Base-by-base conservation (phyloP, 164 flowering plant genomes). In the Liriodendron chinense region DNA sequence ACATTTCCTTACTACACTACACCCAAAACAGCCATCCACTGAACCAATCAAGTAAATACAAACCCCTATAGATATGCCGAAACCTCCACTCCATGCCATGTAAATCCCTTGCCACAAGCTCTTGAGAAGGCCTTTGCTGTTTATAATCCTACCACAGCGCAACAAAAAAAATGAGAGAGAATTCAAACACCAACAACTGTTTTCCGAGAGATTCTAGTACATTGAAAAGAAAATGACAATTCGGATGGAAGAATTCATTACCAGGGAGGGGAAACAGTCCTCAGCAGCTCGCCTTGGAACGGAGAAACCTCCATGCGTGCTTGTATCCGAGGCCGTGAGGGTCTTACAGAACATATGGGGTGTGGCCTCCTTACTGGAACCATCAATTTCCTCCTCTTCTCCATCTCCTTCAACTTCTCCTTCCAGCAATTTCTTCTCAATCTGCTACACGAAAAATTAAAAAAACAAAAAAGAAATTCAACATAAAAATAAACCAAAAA, bases 311-410 rank as follows among this genome's bases (percentile, higher is more conserved):
- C 99, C 99, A 79, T 96, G 99, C 28, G 97, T 94, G 84, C 98
- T 96, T 1, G 99, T 96, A 81, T 96, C 99, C 20, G 99, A 96
- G 71, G 99, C 98, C 23, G 99, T 96, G 63, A 96, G 94, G 1
- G 98, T 96, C 85, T 96, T 96, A 80, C 99, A 96, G 82, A 96
- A 96, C 99, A 96, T 96, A 74, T 96, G 99, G 16, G 98, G 97
- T 7, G 94, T 92, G 1, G 79, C 80, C 1, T 86, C 72, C 80
- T 86, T 93, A 21, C 50, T 83, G 16, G 20, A 73, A 56, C 76
- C 82, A 47, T 88, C 92, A 68, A 48, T 63, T 62, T 87, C 94
- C 64, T 90, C 89, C 59, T 90, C 89, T 6, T 83, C 89, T 3
- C 65, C 79, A n/a, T 80, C 84, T 7, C 68, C 86, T 75, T 82